phyloP scores from a whole-genome alignment of 352 stramenopile genomes.

The Phytophthora meadii region DNA sequence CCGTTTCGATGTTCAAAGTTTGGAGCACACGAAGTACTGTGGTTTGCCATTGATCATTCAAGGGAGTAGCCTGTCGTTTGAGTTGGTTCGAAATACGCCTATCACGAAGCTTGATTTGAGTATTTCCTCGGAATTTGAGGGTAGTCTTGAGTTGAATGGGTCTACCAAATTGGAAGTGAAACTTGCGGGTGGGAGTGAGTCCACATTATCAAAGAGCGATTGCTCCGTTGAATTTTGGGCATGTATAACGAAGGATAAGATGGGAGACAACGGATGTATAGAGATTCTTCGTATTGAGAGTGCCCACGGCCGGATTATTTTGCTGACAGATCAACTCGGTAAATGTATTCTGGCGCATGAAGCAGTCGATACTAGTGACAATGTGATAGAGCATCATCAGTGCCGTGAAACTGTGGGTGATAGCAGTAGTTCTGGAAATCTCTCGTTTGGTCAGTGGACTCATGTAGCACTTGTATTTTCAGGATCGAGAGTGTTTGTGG shows the following conservation, averaged over 20 bases:
- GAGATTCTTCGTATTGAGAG: constrained; percentile 39
- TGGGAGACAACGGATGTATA: constrained; percentile 8
- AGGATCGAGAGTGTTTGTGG: constrained; percentile 41
- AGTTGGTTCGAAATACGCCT: constrained; percentile 33
- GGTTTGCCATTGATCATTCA: constrained; percentile 54
- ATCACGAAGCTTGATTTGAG: constrained; percentile 19
- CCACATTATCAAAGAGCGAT: constrained; percentile 37
- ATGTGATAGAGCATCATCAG: constrained; percentile 10
- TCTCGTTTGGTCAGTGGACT: constrained; percentile 45
- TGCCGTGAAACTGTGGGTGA: background rate
- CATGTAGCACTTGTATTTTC: constrained; percentile 63
- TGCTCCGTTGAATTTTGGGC: constrained; percentile 66
- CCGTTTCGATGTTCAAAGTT: constrained; percentile 65
- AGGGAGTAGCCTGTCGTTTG: constrained; percentile 51
- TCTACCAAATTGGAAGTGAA: constrained; percentile 38
- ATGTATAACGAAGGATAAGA: constrained; percentile 23
- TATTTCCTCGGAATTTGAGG: constrained; percentile 19
- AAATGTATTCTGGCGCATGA: constrained; percentile 21
- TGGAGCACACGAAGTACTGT: constrained; percentile 19
- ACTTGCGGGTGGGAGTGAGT: constrained; percentile 25
- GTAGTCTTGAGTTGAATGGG: constrained; percentile 42
- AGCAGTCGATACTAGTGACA: constrained; percentile 8
- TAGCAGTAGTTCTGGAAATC: constrained; percentile 4
- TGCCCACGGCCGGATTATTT: constrained; percentile 8
- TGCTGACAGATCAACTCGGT: constrained; percentile 25